Evolutionary conservation across 176 grass and related monocot species (phyloP), one percentile per base, ranked within the genome.

Genomic region (Typha latifolia): DNA sequence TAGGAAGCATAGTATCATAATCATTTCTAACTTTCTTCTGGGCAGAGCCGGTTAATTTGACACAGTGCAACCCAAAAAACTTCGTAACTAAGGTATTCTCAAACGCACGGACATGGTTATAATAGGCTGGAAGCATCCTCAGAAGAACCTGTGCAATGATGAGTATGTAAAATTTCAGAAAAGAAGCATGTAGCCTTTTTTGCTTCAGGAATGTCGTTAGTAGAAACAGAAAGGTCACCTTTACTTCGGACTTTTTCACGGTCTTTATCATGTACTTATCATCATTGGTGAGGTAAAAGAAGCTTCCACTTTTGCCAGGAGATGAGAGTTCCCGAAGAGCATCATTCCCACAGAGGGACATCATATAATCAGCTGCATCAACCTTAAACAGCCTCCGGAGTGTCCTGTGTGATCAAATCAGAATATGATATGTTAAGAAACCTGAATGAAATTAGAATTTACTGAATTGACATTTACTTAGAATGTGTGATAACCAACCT

Each of bases 281-380:
- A 63, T 72, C 70, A 20, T 72, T 55, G 34, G 70, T 72, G 15
- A 72, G 56, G 37, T 72, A 72, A 49, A 72, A 72, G 70, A 72
- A 22, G 32, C 70, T 72, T 21, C 70, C 70, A 62, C 70, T 72
- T 21, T 72, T 72, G 5, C 70, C 70, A 62, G 70, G 70, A 9
- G 70, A 72, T 49, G 70, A 72, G 4, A 72, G 52, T 62, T 72
- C 70, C 56, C 70, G 56, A 55, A 72, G 31, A 49, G 70, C 70
- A 72, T 72, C 70, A 72, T 72, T 49, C 14, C 70, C 70, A 72
- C 70, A 72, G 22, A 72, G 61, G 26, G 70, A 55, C 3, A 72
- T n/a, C 70, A 72, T 72, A 72, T 72, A 72, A 72, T 72, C 70
- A 24, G 70, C 70, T 13, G 57, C 56, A 62, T 72, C 70, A 34